Conservation (phyloP, 768 basidiomycete genomes). For the Scleroderma bovista region DNA sequence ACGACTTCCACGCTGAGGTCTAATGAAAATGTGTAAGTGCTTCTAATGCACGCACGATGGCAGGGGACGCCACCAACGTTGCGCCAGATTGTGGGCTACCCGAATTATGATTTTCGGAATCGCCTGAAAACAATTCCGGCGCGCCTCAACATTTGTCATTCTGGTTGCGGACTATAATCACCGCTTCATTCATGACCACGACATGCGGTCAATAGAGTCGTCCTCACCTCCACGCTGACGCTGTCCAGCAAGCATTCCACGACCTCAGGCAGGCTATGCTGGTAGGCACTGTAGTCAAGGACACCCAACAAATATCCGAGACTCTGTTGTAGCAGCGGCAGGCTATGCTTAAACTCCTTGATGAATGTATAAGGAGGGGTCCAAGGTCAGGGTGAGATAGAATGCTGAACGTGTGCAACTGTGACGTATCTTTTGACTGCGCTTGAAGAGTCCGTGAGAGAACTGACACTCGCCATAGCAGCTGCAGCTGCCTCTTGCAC, state of each 20-base stretch:
- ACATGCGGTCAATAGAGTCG: conserved; percentile 9
- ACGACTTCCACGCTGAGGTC: conserved; percentile 45
- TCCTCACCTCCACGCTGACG: conserved; percentile 50
- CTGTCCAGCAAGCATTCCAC: conserved; percentile 55
- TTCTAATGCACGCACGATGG: conserved; percentile 5
- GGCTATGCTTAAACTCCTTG: conserved; percentile 49
- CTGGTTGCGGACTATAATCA: conserved; percentile 28
- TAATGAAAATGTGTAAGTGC: conserved; percentile 25
- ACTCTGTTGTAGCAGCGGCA: conserved; percentile 61
- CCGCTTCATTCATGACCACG: conserved; percentile 11
- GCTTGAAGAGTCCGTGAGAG: conserved; percentile 55
- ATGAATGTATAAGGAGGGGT: conserved; percentile 47
- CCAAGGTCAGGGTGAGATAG: conserved; percentile 13
- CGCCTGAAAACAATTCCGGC: conserved; percentile 47
- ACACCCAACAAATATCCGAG: conserved; percentile 64
- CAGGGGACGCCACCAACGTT: conserved; percentile 37
- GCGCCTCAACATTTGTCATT: conserved; percentile 49
- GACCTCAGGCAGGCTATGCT: conserved; percentile 48
- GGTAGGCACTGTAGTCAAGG: conserved; percentile 56
- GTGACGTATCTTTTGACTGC: conserved; percentile 70
- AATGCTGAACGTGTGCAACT: conserved; percentile 8
- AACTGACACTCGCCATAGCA: conserved; percentile 66
- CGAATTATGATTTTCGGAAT: conserved; percentile 43
- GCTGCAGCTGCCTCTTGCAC: conserved; percentile 77
- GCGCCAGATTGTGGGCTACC: conserved; percentile 36